phyloP scores from a whole-genome alignment of 208 protist species.

The Leishmania mexicana region DNA sequence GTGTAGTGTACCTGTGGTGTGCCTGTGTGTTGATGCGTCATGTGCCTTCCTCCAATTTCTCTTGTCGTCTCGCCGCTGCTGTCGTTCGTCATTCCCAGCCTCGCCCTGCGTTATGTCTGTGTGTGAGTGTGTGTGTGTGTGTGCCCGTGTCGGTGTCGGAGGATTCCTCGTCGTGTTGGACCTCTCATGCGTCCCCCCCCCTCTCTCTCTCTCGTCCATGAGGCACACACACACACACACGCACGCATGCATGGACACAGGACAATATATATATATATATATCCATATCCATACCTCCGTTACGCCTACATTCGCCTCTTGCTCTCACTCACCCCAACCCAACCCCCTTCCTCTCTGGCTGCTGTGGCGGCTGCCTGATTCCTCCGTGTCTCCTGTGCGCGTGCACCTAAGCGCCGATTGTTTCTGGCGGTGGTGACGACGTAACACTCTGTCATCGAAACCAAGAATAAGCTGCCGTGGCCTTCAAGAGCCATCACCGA shows the following conservation, averaged over 20 bases:
- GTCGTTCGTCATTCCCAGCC: background rate
- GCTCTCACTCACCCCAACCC: too few species aligned
- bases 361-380: background rate
- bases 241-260: too few species aligned
- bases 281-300: background rate
- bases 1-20: constrained; percentile 1
- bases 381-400: background rate
- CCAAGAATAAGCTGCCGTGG: background rate
- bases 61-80: background rate
- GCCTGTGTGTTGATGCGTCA: background rate
- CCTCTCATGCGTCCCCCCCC: too few species aligned
- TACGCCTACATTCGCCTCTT: background rate
- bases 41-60: background rate
- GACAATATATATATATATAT: too few species aligned
- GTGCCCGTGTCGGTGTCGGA: background rate
- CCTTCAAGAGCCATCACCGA: background rate
- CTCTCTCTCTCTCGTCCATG: too few species aligned
- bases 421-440: too few species aligned
- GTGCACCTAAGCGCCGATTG: background rate
- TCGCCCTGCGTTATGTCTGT: background rate
- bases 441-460: background rate
- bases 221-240: background rate
- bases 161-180: too few species aligned
- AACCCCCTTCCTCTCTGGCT: background rate
- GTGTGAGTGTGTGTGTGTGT: background rate